Base-by-base conservation (phyloP, 2,329 filamentous ascomycete genomes). In the Colletotrichum higginsianum region DNA sequence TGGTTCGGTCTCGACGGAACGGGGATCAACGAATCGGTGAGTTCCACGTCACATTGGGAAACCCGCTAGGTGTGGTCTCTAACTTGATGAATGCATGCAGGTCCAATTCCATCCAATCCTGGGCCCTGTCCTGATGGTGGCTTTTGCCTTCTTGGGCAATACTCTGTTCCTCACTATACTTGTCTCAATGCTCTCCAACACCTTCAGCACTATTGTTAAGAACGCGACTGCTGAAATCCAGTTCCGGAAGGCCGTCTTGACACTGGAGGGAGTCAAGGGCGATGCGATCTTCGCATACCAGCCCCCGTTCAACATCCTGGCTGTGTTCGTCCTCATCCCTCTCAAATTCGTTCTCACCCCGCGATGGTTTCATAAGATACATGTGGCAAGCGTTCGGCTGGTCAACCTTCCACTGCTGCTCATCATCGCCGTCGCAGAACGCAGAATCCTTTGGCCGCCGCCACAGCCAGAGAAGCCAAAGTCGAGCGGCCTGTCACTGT, bases 341-440 rank as follows among this genome's bases (percentile, higher is more conserved):
- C 86, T 96, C 72, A 95, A 94, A 76, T 93, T 93, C 76, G 76
- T 93, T n/a, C 85, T 94, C 46, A 91, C 90, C n/a, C 90, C 93
- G 0, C 90, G 94, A 55, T 96, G 93, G 93, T 96, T 96, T 79
- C 94, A 97, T 84, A 96, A 96, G 82, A 93, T 96, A 77, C 95
- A 97, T 78, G 93, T 97, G 68, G 89, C 91, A 69, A 89, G 89
- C 12, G 92, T 96, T 26, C 90, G 93, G 47, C 83, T 91, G 11
- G 87, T 95, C 76, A 96, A 96, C 80, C 86, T 93, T 2, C 94
- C 94, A 0, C 84, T 95, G 6, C 85, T 97, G 2, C 86, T 96
- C 4, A 76, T 92, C 71, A 93, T 97, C 72, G 90, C 91, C 21
- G 82, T 91, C 23, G 87, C 91, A 73, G 94, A 97, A 80, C 90